Conservation (phyloP, 2,329 filamentous ascomycete genomes). For the Corynespora cassiicola region DNA sequence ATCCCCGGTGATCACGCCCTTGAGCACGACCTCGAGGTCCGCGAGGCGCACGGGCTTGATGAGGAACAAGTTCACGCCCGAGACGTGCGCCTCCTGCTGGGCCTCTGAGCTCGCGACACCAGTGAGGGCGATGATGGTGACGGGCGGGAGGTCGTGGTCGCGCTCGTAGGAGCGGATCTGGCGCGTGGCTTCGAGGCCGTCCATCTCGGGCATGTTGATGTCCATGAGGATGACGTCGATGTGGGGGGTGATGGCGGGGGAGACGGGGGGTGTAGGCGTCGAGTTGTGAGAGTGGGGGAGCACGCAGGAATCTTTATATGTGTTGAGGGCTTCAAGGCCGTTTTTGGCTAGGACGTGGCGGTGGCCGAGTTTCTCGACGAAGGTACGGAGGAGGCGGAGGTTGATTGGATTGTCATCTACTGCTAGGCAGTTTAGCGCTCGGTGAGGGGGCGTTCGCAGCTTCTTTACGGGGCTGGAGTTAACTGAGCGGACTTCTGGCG, state of each 20-base stretch:
- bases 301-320: conserved; percentile 29
- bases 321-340: conserved; percentile 44
- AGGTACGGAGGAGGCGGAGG: conserved; percentile 42
- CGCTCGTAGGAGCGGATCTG: conserved; percentile 55
- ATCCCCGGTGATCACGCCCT: conserved; percentile 38
- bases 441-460: conserved; percentile 19
- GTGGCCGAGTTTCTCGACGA: conserved; percentile 43
- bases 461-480: conserved; percentile 22
- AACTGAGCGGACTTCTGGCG: conserved; percentile 36
- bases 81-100: conserved; percentile 58
- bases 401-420: conserved; percentile 51
- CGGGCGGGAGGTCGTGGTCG: conserved; percentile 47
- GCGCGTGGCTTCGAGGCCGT: conserved; percentile 48
- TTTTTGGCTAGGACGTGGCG: conserved; percentile 40
- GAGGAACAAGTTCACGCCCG: conserved; percentile 61
- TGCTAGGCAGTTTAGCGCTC: conserved; percentile 39
- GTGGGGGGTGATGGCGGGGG: conserved; percentile 9
- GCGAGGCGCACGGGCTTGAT: conserved; percentile 59
- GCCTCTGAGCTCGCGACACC: conserved; percentile 59
- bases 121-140: conserved; percentile 60
- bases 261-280: conserved; percentile 4
- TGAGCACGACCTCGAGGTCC: conserved; percentile 50
- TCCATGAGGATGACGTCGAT: conserved; percentile 45
- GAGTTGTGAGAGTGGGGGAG: conserved; percentile 18
- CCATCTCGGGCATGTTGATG: conserved; percentile 47